Evolutionary conservation across 1,139 yeast species (phyloP).

Genomic region (Diutina sp.): DNA sequence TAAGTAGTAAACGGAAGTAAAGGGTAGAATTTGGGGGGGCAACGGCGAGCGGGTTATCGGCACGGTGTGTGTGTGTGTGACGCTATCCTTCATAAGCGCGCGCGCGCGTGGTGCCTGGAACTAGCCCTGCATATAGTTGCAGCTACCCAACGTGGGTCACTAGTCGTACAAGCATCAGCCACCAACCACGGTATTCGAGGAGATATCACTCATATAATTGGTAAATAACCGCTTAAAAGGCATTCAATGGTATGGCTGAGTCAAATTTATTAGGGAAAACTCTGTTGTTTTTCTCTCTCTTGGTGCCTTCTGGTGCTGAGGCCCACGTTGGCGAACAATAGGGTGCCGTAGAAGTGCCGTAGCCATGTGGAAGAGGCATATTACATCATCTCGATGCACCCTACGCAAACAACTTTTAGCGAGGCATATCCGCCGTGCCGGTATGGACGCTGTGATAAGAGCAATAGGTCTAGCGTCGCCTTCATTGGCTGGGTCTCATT

Average conservation of each 20-base stretch:
- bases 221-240: too few species aligned
- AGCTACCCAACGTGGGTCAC: neutral
- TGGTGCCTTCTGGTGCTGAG: too few species aligned
- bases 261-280: too few species aligned
- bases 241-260: too few species aligned
- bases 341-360: too few species aligned
- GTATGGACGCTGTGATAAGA: neutral
- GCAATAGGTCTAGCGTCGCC: neutral
- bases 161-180: too few species aligned
- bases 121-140: neutral
- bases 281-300: too few species aligned
- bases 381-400: too few species aligned
- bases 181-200: neutral
- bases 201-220: too few species aligned
- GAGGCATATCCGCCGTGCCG: neutral
- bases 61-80: neutral
- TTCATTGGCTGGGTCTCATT: neutral
- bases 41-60: neutral
- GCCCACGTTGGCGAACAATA: too few species aligned
- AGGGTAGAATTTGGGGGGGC: neutral
- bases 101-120: neutral
- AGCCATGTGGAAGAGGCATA: too few species aligned
- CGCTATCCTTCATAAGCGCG: neutral
- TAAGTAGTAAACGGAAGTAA: neutral
- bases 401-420: neutral